Conservation (phyloP, 192 early-diverging fungal genomes). For the Podila verticillata region DNA sequence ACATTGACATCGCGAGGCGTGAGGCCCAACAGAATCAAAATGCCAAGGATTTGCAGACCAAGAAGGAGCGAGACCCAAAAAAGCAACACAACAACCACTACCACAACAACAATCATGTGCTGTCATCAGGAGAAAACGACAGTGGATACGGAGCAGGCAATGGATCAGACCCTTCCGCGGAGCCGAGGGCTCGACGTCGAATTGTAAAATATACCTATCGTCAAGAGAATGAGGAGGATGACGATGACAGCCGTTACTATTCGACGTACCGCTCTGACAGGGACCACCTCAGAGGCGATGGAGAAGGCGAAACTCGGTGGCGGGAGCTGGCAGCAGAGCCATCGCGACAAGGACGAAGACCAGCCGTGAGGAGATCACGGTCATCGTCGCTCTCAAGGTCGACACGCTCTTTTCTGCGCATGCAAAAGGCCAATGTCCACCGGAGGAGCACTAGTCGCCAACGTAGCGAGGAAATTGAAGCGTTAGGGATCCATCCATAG, state of each 20-base stretch:
- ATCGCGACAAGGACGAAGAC: background rate
- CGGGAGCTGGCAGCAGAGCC: constrained; percentile 17
- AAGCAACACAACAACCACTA: background rate
- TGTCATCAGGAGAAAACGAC: constrained; percentile 22
- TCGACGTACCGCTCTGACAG: constrained; percentile 3
- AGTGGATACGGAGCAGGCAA: constrained; percentile 40
- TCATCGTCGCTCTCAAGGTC: constrained; percentile 29
- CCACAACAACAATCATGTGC: background rate
- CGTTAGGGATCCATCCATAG: background rate
- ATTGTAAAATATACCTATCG: constrained; percentile 44
- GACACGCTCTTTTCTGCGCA: background rate
- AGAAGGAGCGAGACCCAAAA: background rate
- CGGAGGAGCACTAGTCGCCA: constrained; percentile 7
- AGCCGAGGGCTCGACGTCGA: constrained; percentile 17
- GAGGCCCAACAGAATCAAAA: background rate
- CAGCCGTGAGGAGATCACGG: constrained; percentile 1
- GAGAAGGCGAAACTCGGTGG: constrained; percentile 24
- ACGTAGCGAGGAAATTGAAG: background rate
- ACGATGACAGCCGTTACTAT: background rate
- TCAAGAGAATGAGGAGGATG: constrained; percentile 20
- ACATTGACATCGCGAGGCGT: background rate
- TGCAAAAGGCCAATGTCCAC: background rate
- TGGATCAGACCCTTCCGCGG: background rate
- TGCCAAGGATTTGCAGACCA: background rate
- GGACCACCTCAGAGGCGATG: constrained; percentile 4